A percentile compares a stretch with the other conserved stretches of the same genome.
Evolutionary conservation across 2,329 filamentous ascomycete genomes (phyloP).

Genomic region (Colletotrichum zoysiae): DNA sequence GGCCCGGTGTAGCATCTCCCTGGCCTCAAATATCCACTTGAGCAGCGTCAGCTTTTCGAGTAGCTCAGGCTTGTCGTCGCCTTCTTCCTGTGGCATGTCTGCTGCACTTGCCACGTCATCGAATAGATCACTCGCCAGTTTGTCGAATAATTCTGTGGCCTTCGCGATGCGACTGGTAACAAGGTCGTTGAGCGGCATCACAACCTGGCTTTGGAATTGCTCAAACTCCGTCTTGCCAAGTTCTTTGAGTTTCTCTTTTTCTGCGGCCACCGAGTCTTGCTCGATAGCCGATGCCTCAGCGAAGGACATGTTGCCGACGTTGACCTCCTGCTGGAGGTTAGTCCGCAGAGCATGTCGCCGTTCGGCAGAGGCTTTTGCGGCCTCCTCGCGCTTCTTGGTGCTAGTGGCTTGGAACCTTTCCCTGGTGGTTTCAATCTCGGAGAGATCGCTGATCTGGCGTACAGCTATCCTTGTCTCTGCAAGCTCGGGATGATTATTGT

Average conservation of each 20-base stretch:
- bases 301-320: slow-evolving; percentile 82
- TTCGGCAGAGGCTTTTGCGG: slow-evolving; percentile 61
- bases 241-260: slow-evolving; percentile 78
- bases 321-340: slow-evolving; percentile 84
- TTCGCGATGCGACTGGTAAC: slow-evolving; percentile 80
- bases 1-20: slow-evolving; percentile 88
- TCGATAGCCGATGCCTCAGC: slow-evolving; percentile 87
- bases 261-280: slow-evolving; percentile 77
- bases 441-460: slow-evolving; percentile 78
- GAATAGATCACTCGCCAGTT: slow-evolving; percentile 78
- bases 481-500: slow-evolving; percentile 95
- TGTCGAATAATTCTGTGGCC: slow-evolving; percentile 82
- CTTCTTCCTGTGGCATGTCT: slow-evolving; percentile 92
- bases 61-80: slow-evolving; percentile 93
- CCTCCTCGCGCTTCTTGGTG: slow-evolving; percentile 70
- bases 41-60: slow-evolving; percentile 93
- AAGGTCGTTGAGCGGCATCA: slow-evolving; percentile 86
- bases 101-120: slow-evolving; percentile 73
- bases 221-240: slow-evolving; percentile 85
- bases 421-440: slow-evolving; percentile 78
- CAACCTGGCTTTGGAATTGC: slow-evolving; percentile 82
- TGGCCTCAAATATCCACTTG: slow-evolving; percentile 96
- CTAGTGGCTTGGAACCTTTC: slow-evolving; percentile 68
- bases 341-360: slow-evolving; percentile 74
- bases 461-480: slow-evolving; percentile 80